Conservation (phyloP, 345 rosid genomes). For the Eucalyptus camaldulensis region DNA sequence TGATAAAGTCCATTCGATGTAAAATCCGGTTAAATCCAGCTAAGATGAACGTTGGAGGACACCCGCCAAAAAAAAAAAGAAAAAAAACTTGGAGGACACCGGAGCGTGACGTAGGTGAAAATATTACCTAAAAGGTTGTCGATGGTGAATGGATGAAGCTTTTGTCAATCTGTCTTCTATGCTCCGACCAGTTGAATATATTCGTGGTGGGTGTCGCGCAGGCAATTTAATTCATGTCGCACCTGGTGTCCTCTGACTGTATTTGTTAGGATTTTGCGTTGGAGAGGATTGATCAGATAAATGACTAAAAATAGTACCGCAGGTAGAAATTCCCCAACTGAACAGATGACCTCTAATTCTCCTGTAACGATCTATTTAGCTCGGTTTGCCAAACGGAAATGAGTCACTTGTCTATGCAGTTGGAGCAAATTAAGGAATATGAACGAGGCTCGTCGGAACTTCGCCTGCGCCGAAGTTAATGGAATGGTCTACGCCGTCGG, state of each 20-base stretch:
- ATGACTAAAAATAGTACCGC: not conserved
- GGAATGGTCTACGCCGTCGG: conserved; percentile 83
- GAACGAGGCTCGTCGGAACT: conserved; percentile 74
- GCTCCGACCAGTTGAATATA: not conserved
- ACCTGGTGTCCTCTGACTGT: not conserved
- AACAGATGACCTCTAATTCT: not conserved
- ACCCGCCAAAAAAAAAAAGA: too few species aligned
- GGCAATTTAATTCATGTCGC: not conserved
- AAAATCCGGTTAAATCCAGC: not conserved
- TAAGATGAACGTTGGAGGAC: not conserved
- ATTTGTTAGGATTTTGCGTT: not conserved
- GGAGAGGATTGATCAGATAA: not conserved
- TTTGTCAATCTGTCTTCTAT: not conserved
- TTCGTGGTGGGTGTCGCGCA: not conserved
- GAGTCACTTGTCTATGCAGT: conserved; percentile 17
- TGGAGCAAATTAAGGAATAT: conserved; percentile 70
- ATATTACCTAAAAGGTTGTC: not conserved
- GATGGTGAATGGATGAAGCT: not conserved
- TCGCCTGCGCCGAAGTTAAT: conserved; percentile 82
- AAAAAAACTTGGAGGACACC: too few species aligned
- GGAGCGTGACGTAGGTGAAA: not conserved
- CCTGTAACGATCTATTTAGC: not conserved
- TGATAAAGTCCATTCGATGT: not conserved
- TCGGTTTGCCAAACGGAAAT: not conserved
- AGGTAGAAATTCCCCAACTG: not conserved